These are phyloP conservation scores for Pestalotiopsis sp. DNA, from an alignment of 2,329 filamentous ascomycete species.

Conservation along the genomic window DNA sequence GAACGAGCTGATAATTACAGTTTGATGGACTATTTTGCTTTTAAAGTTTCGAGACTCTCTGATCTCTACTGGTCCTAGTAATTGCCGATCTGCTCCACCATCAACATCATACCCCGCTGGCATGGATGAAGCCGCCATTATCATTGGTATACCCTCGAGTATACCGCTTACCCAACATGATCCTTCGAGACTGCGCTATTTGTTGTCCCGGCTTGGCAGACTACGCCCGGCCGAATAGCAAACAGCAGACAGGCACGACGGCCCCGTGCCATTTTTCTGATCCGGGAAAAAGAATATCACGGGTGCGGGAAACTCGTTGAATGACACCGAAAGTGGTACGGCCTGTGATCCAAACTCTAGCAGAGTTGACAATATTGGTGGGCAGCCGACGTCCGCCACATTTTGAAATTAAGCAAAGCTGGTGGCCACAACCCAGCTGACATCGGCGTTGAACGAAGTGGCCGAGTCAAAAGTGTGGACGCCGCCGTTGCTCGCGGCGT, in stretches of 20 bases:
- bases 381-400: neutral
- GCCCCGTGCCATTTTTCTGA: neutral
- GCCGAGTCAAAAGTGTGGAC: slow-evolving; percentile 52
- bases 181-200: neutral
- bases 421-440: slow-evolving; percentile 49
- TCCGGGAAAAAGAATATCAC: too few relatives aligned
- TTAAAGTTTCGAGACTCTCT: too few relatives aligned
- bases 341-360: too few relatives aligned
- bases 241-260: neutral
- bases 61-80: too few relatives aligned
- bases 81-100: too few relatives aligned
- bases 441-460: slow-evolving; percentile 54
- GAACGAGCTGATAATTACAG: too few relatives aligned
- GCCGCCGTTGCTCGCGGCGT: slow-evolving; percentile 28
- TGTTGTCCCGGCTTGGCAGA: neutral
- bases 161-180: neutral
- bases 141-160: too few relatives aligned
- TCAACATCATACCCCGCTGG: too few relatives aligned
- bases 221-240: neutral
- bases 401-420: slow-evolving; percentile 43
- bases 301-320: too few relatives aligned
- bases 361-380: neutral
- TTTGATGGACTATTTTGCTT: too few relatives aligned
- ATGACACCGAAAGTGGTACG: too few relatives aligned
- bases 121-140: too few relatives aligned